Evolutionary conservation across 1,284 basidiomycete species (phyloP).

Genomic region (Polyporus tsugae): DNA sequence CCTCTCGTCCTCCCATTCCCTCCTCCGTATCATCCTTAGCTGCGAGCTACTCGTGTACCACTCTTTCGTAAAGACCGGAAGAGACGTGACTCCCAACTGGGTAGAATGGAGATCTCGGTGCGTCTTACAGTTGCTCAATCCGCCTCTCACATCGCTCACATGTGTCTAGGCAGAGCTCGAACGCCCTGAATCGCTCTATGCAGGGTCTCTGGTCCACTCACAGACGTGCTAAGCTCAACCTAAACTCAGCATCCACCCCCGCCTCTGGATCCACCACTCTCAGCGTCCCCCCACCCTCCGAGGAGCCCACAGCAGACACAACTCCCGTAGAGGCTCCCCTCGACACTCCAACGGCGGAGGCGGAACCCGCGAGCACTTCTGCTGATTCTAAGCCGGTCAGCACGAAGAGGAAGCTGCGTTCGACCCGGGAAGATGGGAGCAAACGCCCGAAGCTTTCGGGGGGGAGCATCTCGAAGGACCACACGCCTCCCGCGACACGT

Average conservation of each 20-base stretch:
- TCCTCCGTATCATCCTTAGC: too few relatives aligned
- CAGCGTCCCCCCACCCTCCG: constrained; percentile 39
- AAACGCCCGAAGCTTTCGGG: constrained; percentile 59
- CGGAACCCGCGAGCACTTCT: constrained; percentile 41
- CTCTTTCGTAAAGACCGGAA: too few relatives aligned
- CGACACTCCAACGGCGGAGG: constrained; percentile 28
- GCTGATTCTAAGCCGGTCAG: constrained; percentile 27
- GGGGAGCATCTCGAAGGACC: constrained; percentile 57
- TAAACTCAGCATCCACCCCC: constrained; percentile 55
- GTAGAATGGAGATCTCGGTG: constrained; percentile 39
- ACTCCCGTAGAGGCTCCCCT: constrained; percentile 5
- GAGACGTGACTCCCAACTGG: too few relatives aligned
- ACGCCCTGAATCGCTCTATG: constrained; percentile 78
- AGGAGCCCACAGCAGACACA: constrained; percentile 30
- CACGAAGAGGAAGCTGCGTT: constrained; percentile 65
- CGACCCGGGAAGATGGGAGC: constrained; percentile 56
- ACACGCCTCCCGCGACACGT: constrained; percentile 73
- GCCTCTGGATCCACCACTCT: constrained; percentile 32
- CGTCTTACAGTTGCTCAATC: constrained; percentile 13
- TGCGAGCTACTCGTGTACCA: too few relatives aligned
- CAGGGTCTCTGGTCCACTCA: constrained; percentile 79
- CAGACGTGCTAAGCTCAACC: constrained; percentile 66
- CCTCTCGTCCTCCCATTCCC: too few relatives aligned
- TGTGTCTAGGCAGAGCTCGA: constrained; percentile 66
- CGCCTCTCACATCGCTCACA: constrained; percentile 25